Percentiles rank a stretch among this genome's conserved stretches.
Conservation (phyloP, 2,329 filamentous ascomycete species). For the Elsinoe australis region DNA sequence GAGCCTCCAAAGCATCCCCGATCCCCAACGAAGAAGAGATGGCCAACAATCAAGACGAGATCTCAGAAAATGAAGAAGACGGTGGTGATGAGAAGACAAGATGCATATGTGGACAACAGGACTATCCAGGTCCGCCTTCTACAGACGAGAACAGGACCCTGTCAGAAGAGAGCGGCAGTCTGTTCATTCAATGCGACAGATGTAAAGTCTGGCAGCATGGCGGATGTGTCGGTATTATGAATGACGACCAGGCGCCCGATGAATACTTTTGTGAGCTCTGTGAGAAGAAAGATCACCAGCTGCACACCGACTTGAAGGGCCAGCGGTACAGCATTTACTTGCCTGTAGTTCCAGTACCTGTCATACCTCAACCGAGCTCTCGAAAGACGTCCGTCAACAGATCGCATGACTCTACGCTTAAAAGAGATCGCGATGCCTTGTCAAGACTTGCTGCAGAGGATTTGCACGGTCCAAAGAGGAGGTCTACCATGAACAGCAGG, state of each 20-base stretch:
- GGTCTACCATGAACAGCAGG: slow-evolving; percentile 96
- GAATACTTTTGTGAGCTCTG: slow-evolving; percentile 98
- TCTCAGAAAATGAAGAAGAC: slow-evolving; percentile 50
- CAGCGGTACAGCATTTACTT: slow-evolving; percentile 57
- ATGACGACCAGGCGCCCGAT: slow-evolving; percentile 83
- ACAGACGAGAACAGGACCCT: slow-evolving; percentile 47
- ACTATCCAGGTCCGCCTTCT: slow-evolving; percentile 78
- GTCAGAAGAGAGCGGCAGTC: slow-evolving; percentile 79
- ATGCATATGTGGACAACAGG: slow-evolving; percentile 88
- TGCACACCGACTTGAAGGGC: slow-evolving; percentile 71
- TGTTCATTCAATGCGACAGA: slow-evolving; percentile 96
- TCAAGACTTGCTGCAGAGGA: slow-evolving; percentile 44
- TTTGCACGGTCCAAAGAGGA: slow-evolving; percentile 63
- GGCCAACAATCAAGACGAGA: slow-evolving; percentile 43
- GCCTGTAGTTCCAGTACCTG: slow-evolving; percentile 35
- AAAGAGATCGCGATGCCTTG: slow-evolving; percentile 48
- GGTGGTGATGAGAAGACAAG: slow-evolving; percentile 89
- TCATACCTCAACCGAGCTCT: slow-evolving; percentile 40
- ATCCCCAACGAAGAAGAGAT: slow-evolving; percentile 50
- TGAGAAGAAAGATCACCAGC: slow-evolving; percentile 81
- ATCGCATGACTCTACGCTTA: slow-evolving; percentile 50
- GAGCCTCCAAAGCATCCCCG: slow-evolving; percentile 65
- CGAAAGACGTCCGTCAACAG: slow-evolving; percentile 60
- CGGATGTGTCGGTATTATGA: slow-evolving; percentile 93
- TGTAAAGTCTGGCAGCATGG: slow-evolving; percentile 99